phyloP scores from a whole-genome alignment of 2,329 filamentous ascomycete species.

The Epicoccum sorghinum region DNA sequence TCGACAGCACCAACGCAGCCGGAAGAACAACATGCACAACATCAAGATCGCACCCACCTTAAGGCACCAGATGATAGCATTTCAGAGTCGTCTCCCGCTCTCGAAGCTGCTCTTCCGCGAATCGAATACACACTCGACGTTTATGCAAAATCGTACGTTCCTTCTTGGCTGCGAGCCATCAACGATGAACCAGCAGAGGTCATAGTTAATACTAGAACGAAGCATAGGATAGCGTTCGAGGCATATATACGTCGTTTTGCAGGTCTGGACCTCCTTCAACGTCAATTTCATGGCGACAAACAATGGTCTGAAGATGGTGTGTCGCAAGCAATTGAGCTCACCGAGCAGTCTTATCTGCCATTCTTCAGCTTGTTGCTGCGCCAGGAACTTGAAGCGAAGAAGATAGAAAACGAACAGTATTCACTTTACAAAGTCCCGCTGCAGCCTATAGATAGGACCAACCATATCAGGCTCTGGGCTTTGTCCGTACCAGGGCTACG shows the following conservation, averaged over 20 bases:
- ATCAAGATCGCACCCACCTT: not conserved
- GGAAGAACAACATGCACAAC: not conserved
- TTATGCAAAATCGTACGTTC: slow-evolving; percentile 6
- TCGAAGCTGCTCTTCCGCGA: not conserved
- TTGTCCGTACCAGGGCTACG: slow-evolving; percentile 37
- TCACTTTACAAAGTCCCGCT: slow-evolving; percentile 28
- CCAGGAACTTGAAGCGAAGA: slow-evolving; percentile 18
- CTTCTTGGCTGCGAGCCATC: not conserved
- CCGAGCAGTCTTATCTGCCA: slow-evolving; percentile 21
- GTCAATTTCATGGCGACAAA: not conserved
- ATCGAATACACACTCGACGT: not conserved
- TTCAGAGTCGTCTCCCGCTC: not conserved
- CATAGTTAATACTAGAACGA: slow-evolving; percentile 12
- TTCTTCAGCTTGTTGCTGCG: slow-evolving; percentile 21
- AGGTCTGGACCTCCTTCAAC: slow-evolving; percentile 25
- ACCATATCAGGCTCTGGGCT: slow-evolving; percentile 19
- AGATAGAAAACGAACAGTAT: slow-evolving; percentile 20
- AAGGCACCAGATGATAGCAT: not conserved
- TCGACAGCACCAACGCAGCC: no score
- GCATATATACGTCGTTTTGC: slow-evolving; percentile 24
- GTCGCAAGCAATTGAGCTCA: not conserved
- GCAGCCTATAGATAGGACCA: not conserved
- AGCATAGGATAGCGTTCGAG: slow-evolving; percentile 23
- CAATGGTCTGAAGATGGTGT: not conserved
- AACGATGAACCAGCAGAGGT: not conserved